Evolutionary conservation across 2,329 filamentous ascomycete species (phyloP).

Genomic region (Zarea fungicola): DNA sequence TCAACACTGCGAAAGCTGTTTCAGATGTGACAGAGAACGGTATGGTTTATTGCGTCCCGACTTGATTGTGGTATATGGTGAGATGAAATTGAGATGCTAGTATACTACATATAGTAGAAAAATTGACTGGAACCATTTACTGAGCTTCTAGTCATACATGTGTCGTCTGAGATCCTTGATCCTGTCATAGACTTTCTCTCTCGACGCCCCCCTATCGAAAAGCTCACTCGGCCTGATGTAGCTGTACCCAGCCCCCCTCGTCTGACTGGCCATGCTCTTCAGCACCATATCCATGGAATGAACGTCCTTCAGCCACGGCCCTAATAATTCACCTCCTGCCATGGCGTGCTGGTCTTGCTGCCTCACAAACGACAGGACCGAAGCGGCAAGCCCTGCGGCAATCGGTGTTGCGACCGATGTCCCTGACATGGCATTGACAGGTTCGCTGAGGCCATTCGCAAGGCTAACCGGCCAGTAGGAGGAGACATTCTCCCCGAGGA

Average conservation of each 20-base stretch:
- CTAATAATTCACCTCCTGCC: background rate
- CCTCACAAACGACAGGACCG: background rate
- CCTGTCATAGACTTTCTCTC: background rate
- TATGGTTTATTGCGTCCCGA: background rate
- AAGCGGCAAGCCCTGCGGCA: constrained; percentile 1
- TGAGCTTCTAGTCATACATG: background rate
- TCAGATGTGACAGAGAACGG: background rate
- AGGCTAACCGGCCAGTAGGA: background rate
- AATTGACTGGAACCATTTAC: background rate
- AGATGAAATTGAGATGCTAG: background rate
- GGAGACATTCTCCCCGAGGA: background rate
- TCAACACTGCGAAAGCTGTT: background rate
- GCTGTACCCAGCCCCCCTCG: background rate
- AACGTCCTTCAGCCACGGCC: background rate
- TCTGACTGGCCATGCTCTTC: background rate
- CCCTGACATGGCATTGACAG: background rate
- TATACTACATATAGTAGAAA: background rate
- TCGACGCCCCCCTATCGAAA: background rate
- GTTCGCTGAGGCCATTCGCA: background rate
- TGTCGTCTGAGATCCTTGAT: background rate
- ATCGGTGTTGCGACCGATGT: constrained; percentile 4
- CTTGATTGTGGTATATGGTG: background rate
- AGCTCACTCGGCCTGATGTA: background rate
- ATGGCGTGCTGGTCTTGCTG: background rate
- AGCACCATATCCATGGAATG: constrained; percentile 1